Percentiles rank a stretch among this genome's conserved stretches.
These are phyloP conservation scores for Gentiana straminea DNA, from an alignment of 257 asterid species.

Conservation along the genomic window DNA sequence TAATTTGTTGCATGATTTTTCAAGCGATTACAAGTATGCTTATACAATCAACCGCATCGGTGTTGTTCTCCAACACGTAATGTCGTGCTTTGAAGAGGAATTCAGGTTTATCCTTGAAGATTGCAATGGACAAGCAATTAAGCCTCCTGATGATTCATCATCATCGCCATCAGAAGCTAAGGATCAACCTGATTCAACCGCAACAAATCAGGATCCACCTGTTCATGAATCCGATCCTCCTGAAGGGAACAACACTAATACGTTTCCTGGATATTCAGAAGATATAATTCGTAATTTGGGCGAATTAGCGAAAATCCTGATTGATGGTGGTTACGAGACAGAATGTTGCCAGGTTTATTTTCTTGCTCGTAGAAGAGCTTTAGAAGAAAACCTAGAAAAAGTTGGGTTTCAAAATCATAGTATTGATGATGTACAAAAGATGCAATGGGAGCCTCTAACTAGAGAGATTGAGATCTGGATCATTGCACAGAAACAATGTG, in stretches of 20 bases:
- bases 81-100: conserved; percentile 71
- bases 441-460: conserved; percentile 66
- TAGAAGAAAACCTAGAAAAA: conserved; percentile 46
- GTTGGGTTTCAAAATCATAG: conserved; percentile 57
- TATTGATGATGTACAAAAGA: conserved; percentile 71
- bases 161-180: conserved; percentile 6
- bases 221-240: conserved; percentile 12
- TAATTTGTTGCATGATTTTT: conserved; percentile 19
- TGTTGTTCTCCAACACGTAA: conserved; percentile 50
- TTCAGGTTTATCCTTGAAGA: conserved; percentile 50
- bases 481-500: conserved; percentile 30
- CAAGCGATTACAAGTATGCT: conserved; percentile 44
- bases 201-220: conserved; percentile 14
- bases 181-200: conserved; percentile 11
- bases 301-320: conserved; percentile 35
- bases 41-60: conserved; percentile 52
- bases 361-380: conserved; percentile 41
- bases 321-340: conserved; percentile 46
- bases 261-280: conserved; percentile 38
- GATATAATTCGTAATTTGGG: conserved; percentile 23
- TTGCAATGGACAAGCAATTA: conserved; percentile 14
- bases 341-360: conserved; percentile 62
- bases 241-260: conserved; percentile 10
- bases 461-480: conserved; percentile 65
- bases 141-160: too few species aligned